Conservation (phyloP, 805 yeast genomes). For the Danielia reshetovae region DNA sequence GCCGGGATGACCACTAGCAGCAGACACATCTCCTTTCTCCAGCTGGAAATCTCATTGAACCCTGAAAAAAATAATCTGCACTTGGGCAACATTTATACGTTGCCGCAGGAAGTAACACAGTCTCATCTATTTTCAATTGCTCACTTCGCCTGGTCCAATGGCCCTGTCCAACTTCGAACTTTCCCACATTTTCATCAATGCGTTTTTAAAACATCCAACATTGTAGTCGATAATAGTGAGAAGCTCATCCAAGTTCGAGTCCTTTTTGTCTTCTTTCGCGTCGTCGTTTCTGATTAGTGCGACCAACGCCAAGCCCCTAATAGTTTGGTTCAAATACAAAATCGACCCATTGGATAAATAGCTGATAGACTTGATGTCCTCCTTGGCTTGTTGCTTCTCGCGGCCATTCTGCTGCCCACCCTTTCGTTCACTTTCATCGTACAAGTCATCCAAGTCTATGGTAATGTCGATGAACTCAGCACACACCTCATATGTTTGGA, state of each 20-base stretch:
- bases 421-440: conserved; percentile 27
- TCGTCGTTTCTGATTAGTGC: conserved; percentile 75
- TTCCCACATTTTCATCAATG: conserved; percentile 71
- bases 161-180: conserved; percentile 31
- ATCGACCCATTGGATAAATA: conserved; percentile 79
- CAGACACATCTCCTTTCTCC: too few relatives aligned
- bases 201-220: conserved; percentile 72
- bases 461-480: conserved; percentile 96
- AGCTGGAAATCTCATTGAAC: too few relatives aligned
- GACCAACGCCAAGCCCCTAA: conserved; percentile 86
- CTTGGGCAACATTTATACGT: too few relatives aligned
- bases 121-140: too few relatives aligned
- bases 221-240: conserved; percentile 81
- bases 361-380: conserved; percentile 63
- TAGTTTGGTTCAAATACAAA: conserved; percentile 84
- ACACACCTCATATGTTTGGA: conserved; percentile 93
- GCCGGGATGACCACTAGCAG: too few relatives aligned
- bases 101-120: too few relatives aligned
- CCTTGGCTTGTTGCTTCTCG: conserved; percentile 11
- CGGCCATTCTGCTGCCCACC: too few relatives aligned
- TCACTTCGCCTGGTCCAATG: too few relatives aligned
- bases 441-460: conserved; percentile 76
- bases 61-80: too few relatives aligned
- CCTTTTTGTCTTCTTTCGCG: conserved; percentile 11
- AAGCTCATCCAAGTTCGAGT: conserved; percentile 33